Percentiles rank a stretch among this genome's conserved stretches.
Evolutionary conservation across 2,329 filamentous ascomycete genomes (phyloP).

Genomic region (Xylariomycetidae sp.): DNA sequence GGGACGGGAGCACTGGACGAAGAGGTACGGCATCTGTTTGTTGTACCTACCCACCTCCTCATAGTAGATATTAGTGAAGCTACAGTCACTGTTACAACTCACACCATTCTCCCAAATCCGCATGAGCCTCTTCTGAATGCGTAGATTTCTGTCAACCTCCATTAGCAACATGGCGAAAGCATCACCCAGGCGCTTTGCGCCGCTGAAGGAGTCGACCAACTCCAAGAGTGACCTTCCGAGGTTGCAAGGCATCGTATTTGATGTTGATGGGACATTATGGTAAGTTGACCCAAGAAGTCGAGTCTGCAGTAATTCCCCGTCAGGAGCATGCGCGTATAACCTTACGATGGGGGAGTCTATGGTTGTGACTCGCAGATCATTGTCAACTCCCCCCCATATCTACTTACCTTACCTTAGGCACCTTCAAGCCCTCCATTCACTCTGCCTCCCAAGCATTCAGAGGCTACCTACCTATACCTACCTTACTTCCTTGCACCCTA

Average conservation of each 20-base stretch:
- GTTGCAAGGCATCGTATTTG: constrained; percentile 67
- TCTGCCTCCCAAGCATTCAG: constrained; percentile 7
- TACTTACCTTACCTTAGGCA: neutral
- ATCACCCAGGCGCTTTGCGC: constrained; percentile 47
- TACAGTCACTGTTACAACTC: neutral
- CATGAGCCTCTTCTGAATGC: constrained; percentile 20
- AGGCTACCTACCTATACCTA: no score
- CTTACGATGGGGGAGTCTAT: no score
- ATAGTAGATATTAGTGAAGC: constrained; percentile 7
- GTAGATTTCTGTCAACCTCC: constrained; percentile 29
- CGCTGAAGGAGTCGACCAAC: constrained; percentile 36
- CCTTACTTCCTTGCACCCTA: no score
- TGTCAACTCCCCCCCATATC: neutral
- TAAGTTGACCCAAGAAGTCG: constrained; percentile 38
- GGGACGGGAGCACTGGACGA: no score
- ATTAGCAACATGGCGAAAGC: constrained; percentile 31
- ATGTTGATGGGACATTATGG: constrained; percentile 94
- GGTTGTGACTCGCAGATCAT: no score
- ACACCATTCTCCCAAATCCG: neutral
- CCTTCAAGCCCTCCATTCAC: neutral
- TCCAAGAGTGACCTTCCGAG: constrained; percentile 32
- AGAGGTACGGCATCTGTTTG: no score
- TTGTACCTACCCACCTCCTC: neutral
- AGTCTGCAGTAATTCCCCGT: neutral
- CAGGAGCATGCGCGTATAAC: no score